phyloP scores from a whole-genome alignment of 495 filamentous ascomycete species.

The Penicillium chermesinum region DNA sequence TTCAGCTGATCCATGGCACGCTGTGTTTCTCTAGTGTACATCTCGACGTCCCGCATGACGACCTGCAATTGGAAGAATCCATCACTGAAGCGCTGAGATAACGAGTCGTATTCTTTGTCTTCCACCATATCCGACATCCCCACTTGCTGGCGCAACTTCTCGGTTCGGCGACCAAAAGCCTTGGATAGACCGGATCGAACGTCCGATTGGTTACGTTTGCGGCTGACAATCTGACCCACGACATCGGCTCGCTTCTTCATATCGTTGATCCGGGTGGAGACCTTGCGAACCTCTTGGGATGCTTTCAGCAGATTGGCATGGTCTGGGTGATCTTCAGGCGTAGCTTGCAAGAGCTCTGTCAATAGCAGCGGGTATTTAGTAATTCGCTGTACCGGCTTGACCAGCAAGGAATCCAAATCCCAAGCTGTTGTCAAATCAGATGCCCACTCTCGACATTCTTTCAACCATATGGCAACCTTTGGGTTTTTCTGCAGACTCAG shows the following conservation, averaged over 20 bases:
- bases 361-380: slow-evolving; percentile 88
- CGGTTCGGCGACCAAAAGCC: slow-evolving; percentile 78
- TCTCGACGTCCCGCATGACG: slow-evolving; percentile 82
- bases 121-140: slow-evolving; percentile 62
- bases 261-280: slow-evolving; percentile 83
- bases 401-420: slow-evolving; percentile 87
- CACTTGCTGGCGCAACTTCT: slow-evolving; percentile 67
- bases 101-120: slow-evolving; percentile 69
- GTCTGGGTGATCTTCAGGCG: slow-evolving; percentile 79
- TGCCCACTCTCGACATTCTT: slow-evolving; percentile 83
- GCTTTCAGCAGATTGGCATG: slow-evolving; percentile 59
- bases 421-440: slow-evolving; percentile 86
- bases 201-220: slow-evolving; percentile 88
- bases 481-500: slow-evolving; percentile 63
- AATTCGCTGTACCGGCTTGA: slow-evolving; percentile 92
- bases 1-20: slow-evolving; percentile 68
- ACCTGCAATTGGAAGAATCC: slow-evolving; percentile 87
- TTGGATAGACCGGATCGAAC: slow-evolving; percentile 77
- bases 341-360: slow-evolving; percentile 68
- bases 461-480: slow-evolving; percentile 82
- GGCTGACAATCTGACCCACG: slow-evolving; percentile 77
- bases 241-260: slow-evolving; percentile 86
- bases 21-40: slow-evolving; percentile 68
- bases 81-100: slow-evolving; percentile 75
- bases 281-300: slow-evolving; percentile 56